A percentile compares a stretch with the other conserved stretches of the same genome.
Conservation (phyloP, 1,284 basidiomycete species). For the Rhodotorula sp. region DNA sequence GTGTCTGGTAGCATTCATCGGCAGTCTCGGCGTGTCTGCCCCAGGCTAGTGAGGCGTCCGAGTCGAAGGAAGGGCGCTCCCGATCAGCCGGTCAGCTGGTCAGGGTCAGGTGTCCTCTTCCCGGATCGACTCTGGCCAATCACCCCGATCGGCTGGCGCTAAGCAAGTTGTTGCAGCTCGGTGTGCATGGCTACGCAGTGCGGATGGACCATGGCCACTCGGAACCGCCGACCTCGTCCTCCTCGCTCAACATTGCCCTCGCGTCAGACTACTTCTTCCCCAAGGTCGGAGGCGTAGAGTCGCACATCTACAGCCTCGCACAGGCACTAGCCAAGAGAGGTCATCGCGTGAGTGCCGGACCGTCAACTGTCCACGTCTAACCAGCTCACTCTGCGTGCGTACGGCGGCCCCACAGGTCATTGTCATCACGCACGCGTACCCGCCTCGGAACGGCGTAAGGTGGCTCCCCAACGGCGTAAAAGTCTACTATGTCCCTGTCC, state of each 20-base stretch:
- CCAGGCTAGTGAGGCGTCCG: too few species aligned
- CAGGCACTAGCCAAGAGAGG: slow-evolving; percentile 78
- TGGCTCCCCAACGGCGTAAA: slow-evolving; percentile 82
- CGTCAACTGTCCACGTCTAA: background rate
- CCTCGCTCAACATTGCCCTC: slow-evolving; percentile 53
- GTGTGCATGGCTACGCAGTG: background rate
- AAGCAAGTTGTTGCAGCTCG: background rate
- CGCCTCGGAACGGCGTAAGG: slow-evolving; percentile 80
- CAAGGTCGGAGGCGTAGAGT: slow-evolving; percentile 92
- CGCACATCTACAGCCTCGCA: slow-evolving; percentile 81
- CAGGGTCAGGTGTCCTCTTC: background rate
- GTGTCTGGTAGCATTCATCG: too few species aligned
- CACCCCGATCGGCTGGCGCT: too few species aligned
- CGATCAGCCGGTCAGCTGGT: too few species aligned
- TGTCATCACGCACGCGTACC: slow-evolving; percentile 89
- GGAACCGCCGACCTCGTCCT: background rate
- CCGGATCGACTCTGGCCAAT: too few species aligned
- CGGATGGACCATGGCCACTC: slow-evolving; percentile 9
- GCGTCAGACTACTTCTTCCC: slow-evolving; percentile 97
- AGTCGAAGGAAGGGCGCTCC: too few species aligned
- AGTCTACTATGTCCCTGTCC: slow-evolving; percentile 90
- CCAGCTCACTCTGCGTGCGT: background rate
- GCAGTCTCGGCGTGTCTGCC: too few species aligned
- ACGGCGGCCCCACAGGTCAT: slow-evolving; percentile 65
- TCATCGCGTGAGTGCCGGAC: slow-evolving; percentile 66